Evolutionary conservation across 495 filamentous ascomycete species (phyloP).

Genomic region (Lindgomyces ingoldianus): DNA sequence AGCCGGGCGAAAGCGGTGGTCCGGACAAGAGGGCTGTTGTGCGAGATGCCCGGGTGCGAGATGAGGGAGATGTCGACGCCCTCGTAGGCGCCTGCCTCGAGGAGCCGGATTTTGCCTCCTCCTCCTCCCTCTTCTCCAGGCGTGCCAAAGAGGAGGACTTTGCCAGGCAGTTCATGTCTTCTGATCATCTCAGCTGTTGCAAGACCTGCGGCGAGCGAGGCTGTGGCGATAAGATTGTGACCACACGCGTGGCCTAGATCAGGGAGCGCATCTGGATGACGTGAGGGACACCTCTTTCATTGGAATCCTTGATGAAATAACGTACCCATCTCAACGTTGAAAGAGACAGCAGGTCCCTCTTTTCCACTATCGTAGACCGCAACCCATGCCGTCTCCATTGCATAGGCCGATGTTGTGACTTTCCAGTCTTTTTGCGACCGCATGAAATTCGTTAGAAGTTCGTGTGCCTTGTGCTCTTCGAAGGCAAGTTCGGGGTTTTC

Average conservation of each 20-base stretch:
- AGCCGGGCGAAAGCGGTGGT: constrained; percentile 54
- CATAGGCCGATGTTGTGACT: constrained; percentile 40
- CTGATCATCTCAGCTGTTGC: constrained; percentile 56
- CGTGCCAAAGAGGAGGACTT: constrained; percentile 65
- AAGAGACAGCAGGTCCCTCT: constrained; percentile 37
- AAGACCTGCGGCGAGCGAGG: constrained; percentile 60
- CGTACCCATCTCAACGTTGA: constrained; percentile 43
- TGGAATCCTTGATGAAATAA: constrained; percentile 30
- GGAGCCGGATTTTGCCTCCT: constrained; percentile 67
- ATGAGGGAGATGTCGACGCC: constrained; percentile 67
- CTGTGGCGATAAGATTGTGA: constrained; percentile 68
- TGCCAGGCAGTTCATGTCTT: constrained; percentile 54
- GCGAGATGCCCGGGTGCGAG: constrained; percentile 53
- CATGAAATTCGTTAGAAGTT: constrained; percentile 37
- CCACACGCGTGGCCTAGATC: constrained; percentile 68
- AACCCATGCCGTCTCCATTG: constrained; percentile 41
- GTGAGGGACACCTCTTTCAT: too few species aligned
- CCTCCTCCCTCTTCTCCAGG: constrained; percentile 69
- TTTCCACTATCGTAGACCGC: constrained; percentile 38
- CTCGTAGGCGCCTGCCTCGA: constrained; percentile 63
- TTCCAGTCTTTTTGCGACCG: constrained; percentile 32
- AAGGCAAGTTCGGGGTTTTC: constrained; percentile 41
- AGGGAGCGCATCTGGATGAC: constrained; percentile 45
- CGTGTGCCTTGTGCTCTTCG: constrained; percentile 41
- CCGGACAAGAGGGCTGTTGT: constrained; percentile 49